Conservation (phyloP, 805 yeast species). For the Starmerella floris region DNA sequence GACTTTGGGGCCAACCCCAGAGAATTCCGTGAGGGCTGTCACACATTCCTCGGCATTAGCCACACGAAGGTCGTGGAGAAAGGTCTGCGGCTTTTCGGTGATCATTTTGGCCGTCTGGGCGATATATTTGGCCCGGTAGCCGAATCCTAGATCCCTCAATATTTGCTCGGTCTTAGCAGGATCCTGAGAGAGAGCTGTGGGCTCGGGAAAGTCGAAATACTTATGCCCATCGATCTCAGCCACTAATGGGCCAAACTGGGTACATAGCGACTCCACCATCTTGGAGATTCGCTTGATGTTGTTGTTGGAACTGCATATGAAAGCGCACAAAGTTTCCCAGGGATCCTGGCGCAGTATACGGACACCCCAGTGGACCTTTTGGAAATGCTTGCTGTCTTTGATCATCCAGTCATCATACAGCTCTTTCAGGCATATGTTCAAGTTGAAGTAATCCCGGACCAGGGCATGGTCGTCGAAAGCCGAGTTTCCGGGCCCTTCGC, state of each 20-base stretch:
- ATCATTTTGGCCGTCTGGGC: conserved; percentile 57
- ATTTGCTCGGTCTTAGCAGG: conserved; percentile 28
- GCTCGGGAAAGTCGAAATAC: conserved; percentile 64
- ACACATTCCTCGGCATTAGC: conserved; percentile 42
- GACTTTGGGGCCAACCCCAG: conserved; percentile 95
- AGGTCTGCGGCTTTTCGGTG: conserved; percentile 28
- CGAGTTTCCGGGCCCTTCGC: conserved; percentile 21
- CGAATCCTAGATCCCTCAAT: conserved; percentile 46
- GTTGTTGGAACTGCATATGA: conserved; percentile 91
- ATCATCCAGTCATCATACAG: conserved; percentile 53
- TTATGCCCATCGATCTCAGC: conserved; percentile 39
- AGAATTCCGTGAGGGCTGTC: conserved; percentile 45
- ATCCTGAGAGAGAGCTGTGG: conserved; percentile 35
- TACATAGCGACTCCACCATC: conserved; percentile 73
- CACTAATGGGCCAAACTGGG: conserved; percentile 52
- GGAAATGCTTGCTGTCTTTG: conserved; percentile 33
- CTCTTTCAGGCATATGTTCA: conserved; percentile 39
- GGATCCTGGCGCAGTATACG: conserved; percentile 88
- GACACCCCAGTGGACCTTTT: conserved; percentile 42
- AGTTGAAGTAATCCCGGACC: conserved; percentile 56
- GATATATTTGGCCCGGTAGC: conserved; percentile 84
- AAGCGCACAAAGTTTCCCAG: conserved; percentile 85
- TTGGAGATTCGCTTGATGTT: conserved; percentile 85
- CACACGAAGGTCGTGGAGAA: conserved; percentile 34
- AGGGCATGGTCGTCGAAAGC: conserved; percentile 27